These are phyloP conservation scores for Paraglomus brasilianum DNA, from an alignment of 192 early-diverging fungal species.

Conservation along the genomic window DNA sequence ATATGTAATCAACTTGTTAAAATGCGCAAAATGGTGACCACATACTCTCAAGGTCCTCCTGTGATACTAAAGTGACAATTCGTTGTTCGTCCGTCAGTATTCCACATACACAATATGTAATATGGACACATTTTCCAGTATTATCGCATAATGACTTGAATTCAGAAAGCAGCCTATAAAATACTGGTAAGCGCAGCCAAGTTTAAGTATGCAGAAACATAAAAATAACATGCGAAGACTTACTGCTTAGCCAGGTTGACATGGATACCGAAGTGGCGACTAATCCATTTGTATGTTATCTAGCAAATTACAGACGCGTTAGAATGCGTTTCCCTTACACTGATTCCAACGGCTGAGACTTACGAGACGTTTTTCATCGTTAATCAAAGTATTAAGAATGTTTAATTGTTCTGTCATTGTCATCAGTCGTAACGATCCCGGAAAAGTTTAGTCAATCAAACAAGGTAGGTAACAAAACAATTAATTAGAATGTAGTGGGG, in stretches of 20 bases:
- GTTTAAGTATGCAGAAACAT: background rate
- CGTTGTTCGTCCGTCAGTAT: background rate
- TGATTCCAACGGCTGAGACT: background rate
- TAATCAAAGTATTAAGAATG: background rate
- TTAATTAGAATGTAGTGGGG: too few relatives aligned
- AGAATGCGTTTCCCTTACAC: too few relatives aligned
- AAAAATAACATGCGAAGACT: background rate
- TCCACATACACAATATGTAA: slow-evolving; percentile 3
- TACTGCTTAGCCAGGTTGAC: slow-evolving; percentile 6
- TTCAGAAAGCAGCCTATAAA: background rate
- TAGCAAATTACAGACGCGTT: background rate
- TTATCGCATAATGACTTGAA: background rate
- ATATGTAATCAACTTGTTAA: background rate
- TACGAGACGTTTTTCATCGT: slow-evolving; percentile 1
- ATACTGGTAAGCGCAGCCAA: too few relatives aligned
- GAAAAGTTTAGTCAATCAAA: too few relatives aligned
- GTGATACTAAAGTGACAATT: background rate
- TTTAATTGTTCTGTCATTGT: background rate
- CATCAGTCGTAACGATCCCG: background rate
- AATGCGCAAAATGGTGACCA: background rate
- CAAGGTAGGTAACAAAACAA: too few relatives aligned
- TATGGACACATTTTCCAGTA: background rate
- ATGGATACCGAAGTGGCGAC: background rate
- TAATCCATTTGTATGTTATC: background rate
- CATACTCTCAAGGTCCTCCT: slow-evolving; percentile 10